Evolutionary conservation across 1,139 yeast species (phyloP).

Genomic region (Nakaseomyces glabratus): DNA sequence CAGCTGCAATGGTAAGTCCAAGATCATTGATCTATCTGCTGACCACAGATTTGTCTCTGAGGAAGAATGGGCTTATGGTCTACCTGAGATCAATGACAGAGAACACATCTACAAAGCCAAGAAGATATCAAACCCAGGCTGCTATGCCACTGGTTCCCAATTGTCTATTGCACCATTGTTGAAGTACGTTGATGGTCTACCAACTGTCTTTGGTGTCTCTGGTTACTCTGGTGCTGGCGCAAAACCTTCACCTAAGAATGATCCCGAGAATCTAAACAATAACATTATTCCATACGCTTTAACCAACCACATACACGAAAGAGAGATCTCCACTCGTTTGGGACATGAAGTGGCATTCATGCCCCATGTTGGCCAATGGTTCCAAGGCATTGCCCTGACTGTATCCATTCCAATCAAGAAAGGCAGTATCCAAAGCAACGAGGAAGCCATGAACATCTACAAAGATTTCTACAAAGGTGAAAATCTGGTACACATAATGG

Average conservation of each 20-base stretch:
- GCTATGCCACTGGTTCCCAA: conserved; percentile 98
- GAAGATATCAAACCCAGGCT: conserved; percentile 93
- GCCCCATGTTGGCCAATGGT: conserved; percentile 99
- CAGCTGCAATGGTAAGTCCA: conserved; percentile 46
- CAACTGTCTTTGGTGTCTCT: conserved; percentile 87
- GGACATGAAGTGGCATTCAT: conserved; percentile 77
- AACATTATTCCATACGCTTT: conserved; percentile 91
- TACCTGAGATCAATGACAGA: conserved; percentile 73
- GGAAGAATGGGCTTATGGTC: conserved; percentile 85
- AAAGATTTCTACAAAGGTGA: conserved; percentile 87
- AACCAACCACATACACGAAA: conserved; percentile 94
- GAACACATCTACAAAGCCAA: conserved; percentile 57
- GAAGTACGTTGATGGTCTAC: conserved; percentile 56
- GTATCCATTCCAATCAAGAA: conserved; percentile 77
- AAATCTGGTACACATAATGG: conserved; percentile 69
- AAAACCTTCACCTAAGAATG: conserved; percentile 95
- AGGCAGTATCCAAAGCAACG: conserved; percentile 54
- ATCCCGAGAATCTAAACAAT: conserved; percentile 58
- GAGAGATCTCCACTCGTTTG: conserved; percentile 75
- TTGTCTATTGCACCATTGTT: conserved; percentile 79
- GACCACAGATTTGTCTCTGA: conserved; percentile 89
- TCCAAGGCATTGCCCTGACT: conserved; percentile 94
- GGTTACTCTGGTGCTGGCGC: conserved; percentile 99
- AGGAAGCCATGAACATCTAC: conserved; percentile 77
- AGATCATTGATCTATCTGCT: conserved; percentile 87